Conservation (phyloP, 352 stramenopile genomes). For the Globisporangium solare region DNA sequence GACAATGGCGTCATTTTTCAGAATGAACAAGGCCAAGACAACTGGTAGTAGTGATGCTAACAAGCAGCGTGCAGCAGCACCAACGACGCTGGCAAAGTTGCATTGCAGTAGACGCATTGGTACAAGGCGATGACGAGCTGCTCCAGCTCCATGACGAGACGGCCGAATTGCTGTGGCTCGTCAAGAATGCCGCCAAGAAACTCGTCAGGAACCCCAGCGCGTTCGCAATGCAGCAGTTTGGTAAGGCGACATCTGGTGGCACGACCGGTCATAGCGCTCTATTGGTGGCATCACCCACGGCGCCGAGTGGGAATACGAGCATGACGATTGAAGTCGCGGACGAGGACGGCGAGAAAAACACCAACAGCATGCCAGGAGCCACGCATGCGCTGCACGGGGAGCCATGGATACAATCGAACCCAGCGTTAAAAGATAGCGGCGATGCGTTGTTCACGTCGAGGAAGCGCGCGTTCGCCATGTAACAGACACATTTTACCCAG, state of each 20-base stretch:
- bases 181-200: constrained; percentile 39
- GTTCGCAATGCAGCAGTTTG: constrained; percentile 7
- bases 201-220: constrained; percentile 21
- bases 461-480: constrained; percentile 47
- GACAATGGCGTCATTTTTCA: too few relatives aligned
- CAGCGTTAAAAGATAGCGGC: not conserved
- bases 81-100: not conserved
- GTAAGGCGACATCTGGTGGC: not conserved
- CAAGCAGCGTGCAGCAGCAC: too few relatives aligned
- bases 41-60: too few relatives aligned
- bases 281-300: not conserved
- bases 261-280: too few relatives aligned
- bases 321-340: constrained; percentile 74
- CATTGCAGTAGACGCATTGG: constrained; percentile 16
- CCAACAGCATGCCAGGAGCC: not conserved
- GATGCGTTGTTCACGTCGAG: constrained; percentile 47
- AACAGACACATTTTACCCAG: constrained; percentile 58
- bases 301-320: constrained; percentile 23
- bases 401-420: not conserved
- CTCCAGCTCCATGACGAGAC: constrained; percentile 64
- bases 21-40: too few relatives aligned
- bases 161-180: constrained; percentile 40
- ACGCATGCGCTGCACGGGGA: not conserved
- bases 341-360: constrained; percentile 22
- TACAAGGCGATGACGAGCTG: constrained; percentile 42